Percentiles rank a stretch among this genome's conserved stretches.
Conservation (phyloP, 1,284 basidiomycete genomes). For the Stygiomarasmius scandens region DNA sequence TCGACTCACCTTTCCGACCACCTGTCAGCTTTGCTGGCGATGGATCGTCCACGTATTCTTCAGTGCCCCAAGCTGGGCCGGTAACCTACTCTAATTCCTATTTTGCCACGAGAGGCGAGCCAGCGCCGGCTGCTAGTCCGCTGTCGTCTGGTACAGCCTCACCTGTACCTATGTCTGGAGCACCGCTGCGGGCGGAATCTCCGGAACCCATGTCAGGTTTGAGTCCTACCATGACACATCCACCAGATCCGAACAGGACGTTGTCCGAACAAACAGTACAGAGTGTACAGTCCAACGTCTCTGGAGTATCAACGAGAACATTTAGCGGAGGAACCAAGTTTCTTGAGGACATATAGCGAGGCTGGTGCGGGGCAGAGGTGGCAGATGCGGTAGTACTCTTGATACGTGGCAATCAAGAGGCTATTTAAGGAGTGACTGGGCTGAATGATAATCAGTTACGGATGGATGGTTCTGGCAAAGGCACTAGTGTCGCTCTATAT, state of each 20-base stretch:
- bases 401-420: too few species aligned
- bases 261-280: slow-evolving; percentile 2
- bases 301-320: slow-evolving; percentile 15
- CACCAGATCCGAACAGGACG: not conserved
- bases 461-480: too few species aligned
- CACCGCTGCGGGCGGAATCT: not conserved
- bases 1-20: slow-evolving; percentile 8
- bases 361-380: not conserved
- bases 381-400: too few species aligned
- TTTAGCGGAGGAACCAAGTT: slow-evolving; percentile 19
- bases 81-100: not conserved
- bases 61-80: not conserved
- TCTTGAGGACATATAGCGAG: slow-evolving; percentile 16
- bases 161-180: not conserved
- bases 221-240: not conserved
- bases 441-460: too few species aligned
- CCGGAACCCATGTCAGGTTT: not conserved
- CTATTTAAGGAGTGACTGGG: too few species aligned
- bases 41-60: not conserved
- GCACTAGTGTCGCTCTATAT: too few species aligned
- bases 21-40: not conserved
- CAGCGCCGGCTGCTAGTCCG: not conserved
- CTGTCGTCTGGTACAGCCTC: not conserved
- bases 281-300: not conserved
- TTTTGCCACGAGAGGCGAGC: not conserved